Evolutionary conservation across 345 rosid species (phyloP), one percentile per base, ranked within the genome.

Genomic region (Eucalyptus tenuipes): DNA sequence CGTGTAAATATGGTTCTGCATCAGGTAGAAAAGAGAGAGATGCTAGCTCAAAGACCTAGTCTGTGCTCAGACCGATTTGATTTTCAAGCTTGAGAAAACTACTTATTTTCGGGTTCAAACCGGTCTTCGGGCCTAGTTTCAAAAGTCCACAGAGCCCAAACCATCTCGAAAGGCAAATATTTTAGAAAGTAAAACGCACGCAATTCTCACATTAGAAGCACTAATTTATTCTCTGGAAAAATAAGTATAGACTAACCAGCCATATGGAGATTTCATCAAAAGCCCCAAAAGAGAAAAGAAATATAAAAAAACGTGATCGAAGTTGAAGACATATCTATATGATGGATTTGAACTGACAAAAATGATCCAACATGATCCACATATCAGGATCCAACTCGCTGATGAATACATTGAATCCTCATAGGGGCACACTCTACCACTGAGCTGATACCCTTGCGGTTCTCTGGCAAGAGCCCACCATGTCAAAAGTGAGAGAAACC

Each of bases 351-450:
- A 59, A 7, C 2, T 0, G 20, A 50, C 71, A 64, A 64, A 64
- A 29, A 64, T 7, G 3, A 1, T n/a, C 20, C 3, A 7, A n/a
- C 5, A n/a, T 7, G 20, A 4, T 15, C 1, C 42, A 31, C 6
- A 2, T 31, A 66, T 66, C 1, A 0, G 22, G 79, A 8, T n/a
- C 22, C 7, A 5, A 31, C 1, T 40, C 3, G 22, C 22, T 3
- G 6, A 66, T 61, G 9, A 61, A 13, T 7, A 29, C 2, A n/a
- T 64, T 64, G 40, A 64, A 64, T n/a, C 40, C 40, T 64, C 75
- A n/a, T 18, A 14, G 75, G 18, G 8, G 37, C 0, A 5, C 10
- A 7, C 33, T n/a, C 37, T n/a, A n/a, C 9, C 3, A 4, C 14
- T n/a, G 75, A 64, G 20, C 37, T 64, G 8, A n/a, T n/a, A n/a